These are phyloP conservation scores for Ophiostoma piceae DNA, from an alignment of 2,329 filamentous ascomycete genomes.

Conservation along the genomic window DNA sequence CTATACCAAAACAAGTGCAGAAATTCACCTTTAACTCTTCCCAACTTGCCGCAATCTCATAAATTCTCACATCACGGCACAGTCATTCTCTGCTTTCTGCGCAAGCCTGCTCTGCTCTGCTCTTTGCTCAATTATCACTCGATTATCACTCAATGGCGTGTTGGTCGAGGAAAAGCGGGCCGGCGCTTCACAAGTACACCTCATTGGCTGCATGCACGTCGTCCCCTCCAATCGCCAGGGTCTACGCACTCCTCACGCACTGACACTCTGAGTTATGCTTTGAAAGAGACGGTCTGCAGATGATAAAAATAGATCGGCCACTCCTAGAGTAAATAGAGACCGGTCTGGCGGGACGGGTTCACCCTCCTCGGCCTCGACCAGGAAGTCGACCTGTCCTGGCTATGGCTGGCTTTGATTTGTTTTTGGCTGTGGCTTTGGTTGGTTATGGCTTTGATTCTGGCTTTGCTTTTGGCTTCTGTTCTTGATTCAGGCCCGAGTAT, in stretches of 20 bases:
- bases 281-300: neutral
- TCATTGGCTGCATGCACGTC: conserved; percentile 8
- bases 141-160: neutral
- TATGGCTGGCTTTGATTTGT: too few relatives aligned
- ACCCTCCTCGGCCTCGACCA: neutral
- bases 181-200: neutral
- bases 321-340: neutral
- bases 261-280: neutral
- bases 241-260: conserved; percentile 1
- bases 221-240: conserved; percentile 6
- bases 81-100: neutral
- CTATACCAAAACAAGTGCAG: neutral
- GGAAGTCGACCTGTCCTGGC: too few relatives aligned
- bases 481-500: neutral
- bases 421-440: too few relatives aligned
- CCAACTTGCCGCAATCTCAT: neutral
- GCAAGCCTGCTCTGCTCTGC: neutral
- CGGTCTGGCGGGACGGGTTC: conserved; percentile 7
- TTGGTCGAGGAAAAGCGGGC: neutral
- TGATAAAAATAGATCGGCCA: neutral
- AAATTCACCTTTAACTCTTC: neutral
- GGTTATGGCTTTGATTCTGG: too few relatives aligned
- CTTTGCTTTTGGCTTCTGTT: too few relatives aligned
- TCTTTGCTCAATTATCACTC: neutral
- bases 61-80: neutral